phyloP scores from a whole-genome alignment of 768 basidiomycete genomes.

The Boletus eberwhitei region DNA sequence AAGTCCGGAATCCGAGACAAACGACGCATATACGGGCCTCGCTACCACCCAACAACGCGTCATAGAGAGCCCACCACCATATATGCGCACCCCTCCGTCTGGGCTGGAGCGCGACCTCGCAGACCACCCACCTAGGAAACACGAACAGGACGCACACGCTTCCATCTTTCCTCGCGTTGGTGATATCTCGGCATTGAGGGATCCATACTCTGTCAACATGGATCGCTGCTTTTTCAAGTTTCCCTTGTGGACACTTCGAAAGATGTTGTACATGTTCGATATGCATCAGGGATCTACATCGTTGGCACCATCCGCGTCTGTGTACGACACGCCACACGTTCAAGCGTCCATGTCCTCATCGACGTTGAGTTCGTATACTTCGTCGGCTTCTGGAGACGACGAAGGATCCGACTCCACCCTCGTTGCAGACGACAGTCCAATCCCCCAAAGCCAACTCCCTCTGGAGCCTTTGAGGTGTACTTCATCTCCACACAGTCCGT shows the following conservation, averaged over 20 bases:
- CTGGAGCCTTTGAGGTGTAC: not conserved
- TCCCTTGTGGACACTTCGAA: constrained; percentile 63
- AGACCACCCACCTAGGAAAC: constrained; percentile 1
- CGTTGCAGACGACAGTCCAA: constrained; percentile 43
- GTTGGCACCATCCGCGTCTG: constrained; percentile 3
- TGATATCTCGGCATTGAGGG: constrained; percentile 55
- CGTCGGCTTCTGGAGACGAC: constrained; percentile 10
- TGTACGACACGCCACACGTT: constrained; percentile 8
- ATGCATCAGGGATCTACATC: constrained; percentile 36
- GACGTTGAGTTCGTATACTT: constrained; percentile 17
- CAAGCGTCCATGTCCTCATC: constrained; percentile 19
- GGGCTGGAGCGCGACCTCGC: constrained; percentile 31
- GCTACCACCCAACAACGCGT: not conserved
- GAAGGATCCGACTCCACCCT: constrained; percentile 58
- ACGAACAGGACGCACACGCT: constrained; percentile 20
- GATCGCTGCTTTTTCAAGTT: constrained; percentile 58
- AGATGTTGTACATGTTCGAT: constrained; percentile 62
- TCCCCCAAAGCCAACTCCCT: not conserved
- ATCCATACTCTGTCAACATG: constrained; percentile 52
- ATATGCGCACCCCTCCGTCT: constrained; percentile 23
- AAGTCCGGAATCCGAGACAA: not conserved
- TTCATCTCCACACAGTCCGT: constrained; percentile 7
- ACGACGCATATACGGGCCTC: constrained; percentile 31
- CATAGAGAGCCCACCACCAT: constrained; percentile 11
- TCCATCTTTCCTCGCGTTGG: constrained; percentile 57